A percentile compares a stretch with the other conserved stretches of the same genome.
Evolutionary conservation across 83 land plant species (phyloP).

Genomic region (Isoetes engelmannii): DNA sequence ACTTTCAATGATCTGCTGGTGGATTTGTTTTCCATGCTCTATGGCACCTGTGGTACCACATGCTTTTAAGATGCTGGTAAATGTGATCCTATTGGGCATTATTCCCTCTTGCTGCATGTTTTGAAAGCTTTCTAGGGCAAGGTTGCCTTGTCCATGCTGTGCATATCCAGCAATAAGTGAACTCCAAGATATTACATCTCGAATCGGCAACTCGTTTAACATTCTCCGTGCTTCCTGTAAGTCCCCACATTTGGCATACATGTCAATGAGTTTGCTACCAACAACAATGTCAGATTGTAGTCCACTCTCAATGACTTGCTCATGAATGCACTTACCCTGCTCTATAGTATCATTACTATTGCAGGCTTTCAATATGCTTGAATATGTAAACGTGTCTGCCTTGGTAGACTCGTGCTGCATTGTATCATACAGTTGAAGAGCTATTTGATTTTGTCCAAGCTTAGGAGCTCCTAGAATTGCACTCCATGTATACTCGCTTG

Average conservation of each 20-base stretch:
- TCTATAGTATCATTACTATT: too few species aligned
- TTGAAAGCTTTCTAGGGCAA: slow-evolving; percentile 10
- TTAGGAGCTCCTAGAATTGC: too few species aligned
- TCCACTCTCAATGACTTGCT: too few species aligned
- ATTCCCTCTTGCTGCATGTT: background rate
- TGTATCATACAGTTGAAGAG: too few species aligned
- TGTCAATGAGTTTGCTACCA: slow-evolving; percentile 13
- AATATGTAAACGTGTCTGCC: too few species aligned
- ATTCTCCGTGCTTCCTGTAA: slow-evolving; percentile 9
- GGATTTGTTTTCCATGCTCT: slow-evolving; percentile 17
- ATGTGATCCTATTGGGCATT: slow-evolving; percentile 14
- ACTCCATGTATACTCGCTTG: too few species aligned
- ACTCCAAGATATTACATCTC: slow-evolving; percentile 28
- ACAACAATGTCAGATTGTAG: too few species aligned
- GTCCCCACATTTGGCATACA: slow-evolving; percentile 21
- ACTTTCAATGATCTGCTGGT: slow-evolving; percentile 13
- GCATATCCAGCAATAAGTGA: slow-evolving; percentile 30
- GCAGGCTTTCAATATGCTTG: too few species aligned
- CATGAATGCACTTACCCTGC: too few species aligned
- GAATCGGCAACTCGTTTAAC: slow-evolving; percentile 27
- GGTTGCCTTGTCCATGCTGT: slow-evolving; percentile 8
- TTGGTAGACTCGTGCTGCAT: too few species aligned
- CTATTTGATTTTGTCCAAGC: too few species aligned
- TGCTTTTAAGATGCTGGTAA: slow-evolving; percentile 22
- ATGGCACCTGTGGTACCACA: slow-evolving; percentile 7